Evolutionary conservation across 441 rosid genomes (phyloP).

Genomic region (Brassica balearica): DNA sequence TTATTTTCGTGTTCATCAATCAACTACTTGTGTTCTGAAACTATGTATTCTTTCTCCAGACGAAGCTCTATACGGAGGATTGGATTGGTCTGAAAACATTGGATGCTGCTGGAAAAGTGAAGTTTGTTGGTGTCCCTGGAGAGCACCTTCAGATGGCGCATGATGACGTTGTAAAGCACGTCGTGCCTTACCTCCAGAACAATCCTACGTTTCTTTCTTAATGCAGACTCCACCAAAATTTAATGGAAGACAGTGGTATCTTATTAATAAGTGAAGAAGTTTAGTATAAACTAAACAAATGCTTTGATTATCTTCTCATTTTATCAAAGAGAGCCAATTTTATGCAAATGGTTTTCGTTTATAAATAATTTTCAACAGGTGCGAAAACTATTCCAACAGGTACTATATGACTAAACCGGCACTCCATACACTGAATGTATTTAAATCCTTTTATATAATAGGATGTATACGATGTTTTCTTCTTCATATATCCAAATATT

Average conservation of each 20-base stretch:
- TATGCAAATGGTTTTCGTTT: no score
- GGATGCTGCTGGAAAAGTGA: slow-evolving; percentile 35
- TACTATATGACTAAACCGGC: neutral
- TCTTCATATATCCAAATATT: no score
- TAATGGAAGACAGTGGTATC: neutral
- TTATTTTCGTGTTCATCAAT: neutral
- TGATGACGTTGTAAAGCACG: slow-evolving; percentile 27
- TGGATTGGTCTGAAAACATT: slow-evolving; percentile 42
- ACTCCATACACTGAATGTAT: neutral
- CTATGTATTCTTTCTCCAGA: slow-evolving; percentile 11
- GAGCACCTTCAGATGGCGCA: slow-evolving; percentile 19
- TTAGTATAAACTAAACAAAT: no score
- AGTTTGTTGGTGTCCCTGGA: slow-evolving; percentile 40
- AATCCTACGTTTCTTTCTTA: neutral
- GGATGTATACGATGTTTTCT: no score
- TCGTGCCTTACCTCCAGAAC: slow-evolving; percentile 34
- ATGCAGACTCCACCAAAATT: neutral
- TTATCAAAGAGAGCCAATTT: no score
- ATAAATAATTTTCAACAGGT: no score
- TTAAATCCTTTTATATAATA: no score
- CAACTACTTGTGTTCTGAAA: neutral
- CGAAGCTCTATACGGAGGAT: slow-evolving; percentile 42
- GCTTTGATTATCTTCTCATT: no score
- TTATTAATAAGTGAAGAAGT: neutral
- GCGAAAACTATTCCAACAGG: no score